Conservation (phyloP, 164 flowering plant species). For the Paratinospora sagittata region DNA sequence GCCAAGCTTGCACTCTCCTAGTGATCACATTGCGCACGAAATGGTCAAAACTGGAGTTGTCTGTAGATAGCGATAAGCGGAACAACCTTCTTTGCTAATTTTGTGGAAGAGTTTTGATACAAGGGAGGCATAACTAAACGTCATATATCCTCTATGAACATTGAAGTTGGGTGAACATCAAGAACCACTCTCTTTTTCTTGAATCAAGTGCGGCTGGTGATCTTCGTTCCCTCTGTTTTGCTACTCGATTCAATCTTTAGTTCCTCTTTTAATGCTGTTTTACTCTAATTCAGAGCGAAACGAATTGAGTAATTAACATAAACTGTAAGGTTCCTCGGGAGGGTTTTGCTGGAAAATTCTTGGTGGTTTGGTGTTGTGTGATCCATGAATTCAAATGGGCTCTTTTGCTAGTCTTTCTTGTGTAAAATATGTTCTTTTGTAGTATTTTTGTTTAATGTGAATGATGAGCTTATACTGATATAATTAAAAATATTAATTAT, state of each 20-base stretch:
- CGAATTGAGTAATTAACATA: not conserved
- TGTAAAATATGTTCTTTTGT: too few species aligned
- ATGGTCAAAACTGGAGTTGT: constrained; percentile 37
- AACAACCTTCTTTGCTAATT: constrained; percentile 7
- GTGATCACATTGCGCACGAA: constrained; percentile 39
- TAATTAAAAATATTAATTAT: too few species aligned
- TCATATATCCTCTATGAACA: not conserved
- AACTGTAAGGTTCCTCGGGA: too few species aligned
- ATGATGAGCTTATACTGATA: too few species aligned
- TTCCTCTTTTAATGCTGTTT: not conserved
- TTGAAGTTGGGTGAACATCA: not conserved
- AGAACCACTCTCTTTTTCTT: not conserved
- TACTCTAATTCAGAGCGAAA: not conserved
- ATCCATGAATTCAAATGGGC: not conserved
- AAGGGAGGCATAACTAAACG: not conserved
- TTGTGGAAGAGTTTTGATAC: constrained; percentile 2
- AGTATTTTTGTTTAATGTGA: too few species aligned
- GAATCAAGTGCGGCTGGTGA: not conserved
- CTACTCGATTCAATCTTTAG: not conserved
- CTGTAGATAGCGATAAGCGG: constrained; percentile 10
- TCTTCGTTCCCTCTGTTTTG: too few species aligned
- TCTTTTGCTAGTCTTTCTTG: not conserved
- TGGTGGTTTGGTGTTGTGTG: not conserved
- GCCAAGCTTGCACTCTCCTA: constrained; percentile 41
- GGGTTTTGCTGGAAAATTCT: not conserved